Percentiles rank a stretch among this genome's conserved stretches.
These are phyloP conservation scores for Globisporangium splendens DNA, from an alignment of 352 stramenopile species.

Conservation along the genomic window DNA sequence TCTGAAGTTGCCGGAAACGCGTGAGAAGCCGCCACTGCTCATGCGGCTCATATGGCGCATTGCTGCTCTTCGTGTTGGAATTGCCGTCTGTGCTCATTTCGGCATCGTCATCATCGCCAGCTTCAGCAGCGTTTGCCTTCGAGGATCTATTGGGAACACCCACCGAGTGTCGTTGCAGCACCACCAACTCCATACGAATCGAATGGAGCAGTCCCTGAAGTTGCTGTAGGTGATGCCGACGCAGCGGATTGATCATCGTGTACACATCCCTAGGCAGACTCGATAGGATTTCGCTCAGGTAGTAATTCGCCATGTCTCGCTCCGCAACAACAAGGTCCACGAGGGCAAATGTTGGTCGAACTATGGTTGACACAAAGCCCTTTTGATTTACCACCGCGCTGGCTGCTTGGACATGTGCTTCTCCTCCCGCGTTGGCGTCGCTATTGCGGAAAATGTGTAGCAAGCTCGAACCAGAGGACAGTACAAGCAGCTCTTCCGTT, in stretches of 20 bases:
- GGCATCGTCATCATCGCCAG: neutral
- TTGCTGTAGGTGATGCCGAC: conserved; percentile 17
- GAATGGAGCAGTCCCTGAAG: conserved; percentile 22
- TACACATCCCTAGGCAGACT: conserved; percentile 38
- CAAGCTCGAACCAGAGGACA: conserved; percentile 44
- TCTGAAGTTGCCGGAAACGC: conserved; percentile 27
- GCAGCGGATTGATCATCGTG: conserved; percentile 39
- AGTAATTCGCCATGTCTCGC: conserved; percentile 21
- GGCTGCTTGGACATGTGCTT: neutral
- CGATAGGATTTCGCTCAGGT: conserved; percentile 25
- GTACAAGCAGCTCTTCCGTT: conserved; percentile 29
- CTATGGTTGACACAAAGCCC: conserved; percentile 11
- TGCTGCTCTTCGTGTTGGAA: neutral
- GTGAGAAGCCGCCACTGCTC: conserved; percentile 25
- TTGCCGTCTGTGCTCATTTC: conserved; percentile 1
- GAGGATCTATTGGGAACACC: neutral
- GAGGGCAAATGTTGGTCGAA: conserved; percentile 38
- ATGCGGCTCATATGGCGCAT: conserved; percentile 1
- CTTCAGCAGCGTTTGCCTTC: neutral
- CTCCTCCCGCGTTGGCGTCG: neutral
- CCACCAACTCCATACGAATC: conserved; percentile 32
- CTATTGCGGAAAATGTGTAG: conserved; percentile 13
- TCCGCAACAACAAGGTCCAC: conserved; percentile 18
- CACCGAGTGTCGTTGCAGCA: conserved; percentile 16
- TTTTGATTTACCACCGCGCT: neutral